phyloP scores from a whole-genome alignment of 148 eudicot genomes.

The Amaranthus cruentus region DNA sequence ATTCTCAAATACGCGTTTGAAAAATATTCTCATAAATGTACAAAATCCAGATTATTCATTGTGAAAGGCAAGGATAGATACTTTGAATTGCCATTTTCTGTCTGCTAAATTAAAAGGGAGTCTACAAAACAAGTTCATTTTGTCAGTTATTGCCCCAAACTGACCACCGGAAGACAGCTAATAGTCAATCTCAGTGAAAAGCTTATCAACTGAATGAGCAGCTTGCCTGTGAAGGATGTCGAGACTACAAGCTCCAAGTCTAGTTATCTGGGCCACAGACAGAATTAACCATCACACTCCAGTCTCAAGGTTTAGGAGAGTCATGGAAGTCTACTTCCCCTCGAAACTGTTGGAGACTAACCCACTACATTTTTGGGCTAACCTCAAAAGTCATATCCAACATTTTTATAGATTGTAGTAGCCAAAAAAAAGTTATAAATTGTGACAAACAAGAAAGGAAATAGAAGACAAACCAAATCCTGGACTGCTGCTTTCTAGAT shows the following conservation, averaged over 20 bases:
- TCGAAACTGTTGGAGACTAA: not conserved
- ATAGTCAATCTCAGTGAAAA: not conserved
- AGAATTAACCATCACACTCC: not conserved
- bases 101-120: not conserved
- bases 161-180: not conserved
- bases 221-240: not conserved
- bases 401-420: not conserved
- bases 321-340: not conserved
- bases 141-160: not conserved
- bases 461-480: conserved; percentile 75
- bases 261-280: not conserved
- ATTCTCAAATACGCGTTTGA: not conserved
- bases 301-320: not conserved
- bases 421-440: not conserved
- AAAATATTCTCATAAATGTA: not conserved
- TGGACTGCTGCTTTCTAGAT: conserved; percentile 85
- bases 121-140: not conserved
- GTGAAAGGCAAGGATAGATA: not conserved
- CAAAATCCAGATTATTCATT: not conserved
- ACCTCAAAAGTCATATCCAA: not conserved
- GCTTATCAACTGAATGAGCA: not conserved
- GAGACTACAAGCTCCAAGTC: not conserved
- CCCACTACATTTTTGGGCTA: not conserved
- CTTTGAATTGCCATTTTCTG: not conserved
- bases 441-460: conserved; percentile 16